Percentiles rank a stretch among this genome's conserved stretches.
Conservation (phyloP, 257 asterid genomes). For the Striga asiatica region DNA sequence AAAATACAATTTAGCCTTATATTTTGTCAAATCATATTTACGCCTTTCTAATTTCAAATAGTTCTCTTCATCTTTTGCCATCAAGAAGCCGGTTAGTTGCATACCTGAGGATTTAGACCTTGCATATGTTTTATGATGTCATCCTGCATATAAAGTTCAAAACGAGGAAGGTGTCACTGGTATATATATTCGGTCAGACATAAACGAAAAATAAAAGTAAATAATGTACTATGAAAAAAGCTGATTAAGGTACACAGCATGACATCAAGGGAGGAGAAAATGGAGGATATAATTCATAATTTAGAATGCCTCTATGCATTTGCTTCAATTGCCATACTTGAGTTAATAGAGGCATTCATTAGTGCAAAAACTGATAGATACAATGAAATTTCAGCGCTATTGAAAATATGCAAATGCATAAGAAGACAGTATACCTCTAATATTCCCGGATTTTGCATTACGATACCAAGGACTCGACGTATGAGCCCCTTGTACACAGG, state of each 20-base stretch:
- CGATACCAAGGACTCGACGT: slow-evolving; percentile 67
- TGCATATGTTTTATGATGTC: slow-evolving; percentile 56
- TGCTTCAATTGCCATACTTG: neutral
- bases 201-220: neutral
- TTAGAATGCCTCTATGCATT: neutral
- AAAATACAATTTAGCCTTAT: no score
- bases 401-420: neutral
- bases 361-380: neutral
- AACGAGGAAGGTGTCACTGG: neutral
- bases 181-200: neutral
- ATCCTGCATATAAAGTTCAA: slow-evolving; percentile 37
- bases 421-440: slow-evolving; percentile 43
- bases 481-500: slow-evolving; percentile 74
- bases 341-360: neutral
- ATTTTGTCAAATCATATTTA: neutral
- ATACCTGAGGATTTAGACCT: slow-evolving; percentile 86
- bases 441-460: slow-evolving; percentile 93
- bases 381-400: neutral
- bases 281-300: no score
- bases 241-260: neutral
- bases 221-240: no score
- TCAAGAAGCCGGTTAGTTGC: slow-evolving; percentile 6
- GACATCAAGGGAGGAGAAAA: no score
- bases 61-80: neutral
- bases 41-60: neutral